Percentiles rank a stretch among this genome's conserved stretches.
Evolutionary conservation across 2,329 filamentous ascomycete genomes (phyloP).

Genomic region (Mollisiaceae sp.): DNA sequence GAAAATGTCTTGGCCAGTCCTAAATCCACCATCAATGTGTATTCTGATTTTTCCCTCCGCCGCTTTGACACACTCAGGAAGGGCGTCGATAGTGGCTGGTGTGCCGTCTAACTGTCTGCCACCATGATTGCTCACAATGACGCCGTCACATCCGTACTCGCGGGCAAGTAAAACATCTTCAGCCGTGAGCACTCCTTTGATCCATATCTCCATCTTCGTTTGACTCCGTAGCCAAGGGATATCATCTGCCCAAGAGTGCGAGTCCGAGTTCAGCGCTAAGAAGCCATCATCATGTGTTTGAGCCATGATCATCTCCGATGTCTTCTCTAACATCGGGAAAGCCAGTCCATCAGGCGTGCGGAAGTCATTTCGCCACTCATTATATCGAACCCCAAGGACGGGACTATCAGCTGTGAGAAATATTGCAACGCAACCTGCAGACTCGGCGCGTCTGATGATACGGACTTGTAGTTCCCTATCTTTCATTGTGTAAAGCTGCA

Average conservation of each 20-base stretch:
- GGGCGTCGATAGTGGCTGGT: conserved; percentile 35
- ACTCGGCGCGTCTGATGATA: conserved; percentile 32
- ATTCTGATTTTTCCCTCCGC: conserved; percentile 43
- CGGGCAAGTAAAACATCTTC: conserved; percentile 67
- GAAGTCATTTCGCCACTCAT: conserved; percentile 47
- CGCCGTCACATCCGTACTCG: conserved; percentile 61
- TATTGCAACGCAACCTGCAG: conserved; percentile 34
- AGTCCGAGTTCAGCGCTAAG: conserved; percentile 36
- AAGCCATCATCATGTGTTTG: conserved; percentile 37
- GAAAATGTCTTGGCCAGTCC: conserved; percentile 61
- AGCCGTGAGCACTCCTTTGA: conserved; percentile 55
- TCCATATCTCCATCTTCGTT: conserved; percentile 56
- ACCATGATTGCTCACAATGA: conserved; percentile 63
- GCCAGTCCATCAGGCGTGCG: conserved; percentile 46
- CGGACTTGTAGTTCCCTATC: conserved; percentile 46
- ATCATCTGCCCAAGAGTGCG: conserved; percentile 52
- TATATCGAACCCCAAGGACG: conserved; percentile 27
- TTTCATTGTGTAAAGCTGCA: conserved; percentile 58
- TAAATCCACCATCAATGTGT: conserved; percentile 61
- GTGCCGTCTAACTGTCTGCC: conserved; percentile 64
- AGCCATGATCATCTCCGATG: conserved; percentile 22
- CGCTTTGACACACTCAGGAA: conserved; percentile 38
- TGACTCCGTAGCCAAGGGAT: conserved; percentile 55
- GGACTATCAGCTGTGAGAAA: conserved; percentile 37
- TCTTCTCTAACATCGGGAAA: conserved; percentile 32